These are phyloP conservation scores for Umbelopsis sp. DNA, from an alignment of 192 early-diverging fungal genomes.

Conservation along the genomic window DNA sequence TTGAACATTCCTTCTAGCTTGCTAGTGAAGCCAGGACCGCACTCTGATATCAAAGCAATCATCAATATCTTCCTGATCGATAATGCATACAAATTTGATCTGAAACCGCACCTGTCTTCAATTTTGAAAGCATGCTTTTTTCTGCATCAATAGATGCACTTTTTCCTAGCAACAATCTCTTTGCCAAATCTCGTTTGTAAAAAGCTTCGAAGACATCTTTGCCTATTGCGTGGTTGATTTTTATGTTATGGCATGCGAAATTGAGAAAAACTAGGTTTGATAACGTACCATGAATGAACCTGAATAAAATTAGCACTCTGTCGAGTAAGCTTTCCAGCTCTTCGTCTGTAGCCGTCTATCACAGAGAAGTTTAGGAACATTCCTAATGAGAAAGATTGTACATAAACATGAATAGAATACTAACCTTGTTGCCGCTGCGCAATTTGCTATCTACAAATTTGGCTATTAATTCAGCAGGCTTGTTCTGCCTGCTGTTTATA, in stretches of 20 bases:
- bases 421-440: conserved; percentile 40
- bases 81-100: not conserved
- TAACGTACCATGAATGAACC: conserved; percentile 68
- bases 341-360: conserved; percentile 41
- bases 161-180: conserved; percentile 77
- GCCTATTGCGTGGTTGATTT: conserved; percentile 26
- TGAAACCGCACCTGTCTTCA: conserved; percentile 66
- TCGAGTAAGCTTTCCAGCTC: conserved; percentile 58
- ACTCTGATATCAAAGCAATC: conserved; percentile 60
- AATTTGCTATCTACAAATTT: conserved; percentile 71
- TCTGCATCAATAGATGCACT: conserved; percentile 87
- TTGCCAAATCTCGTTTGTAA: conserved; percentile 95
- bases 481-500: conserved; percentile 73
- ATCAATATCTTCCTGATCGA: not conserved
- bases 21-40: conserved; percentile 88
- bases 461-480: conserved; percentile 74
- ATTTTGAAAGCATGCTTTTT: conserved; percentile 78
- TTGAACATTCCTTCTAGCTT: conserved; percentile 97
- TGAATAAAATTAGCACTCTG: conserved; percentile 63
- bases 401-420: not conserved
- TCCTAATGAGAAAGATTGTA: not conserved
- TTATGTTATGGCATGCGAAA: too few species aligned
- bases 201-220: conserved; percentile 98
- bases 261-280: too few species aligned
- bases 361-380: not conserved